phyloP scores from a whole-genome alignment of 208 protist species.

The Trichomonas tenax region DNA sequence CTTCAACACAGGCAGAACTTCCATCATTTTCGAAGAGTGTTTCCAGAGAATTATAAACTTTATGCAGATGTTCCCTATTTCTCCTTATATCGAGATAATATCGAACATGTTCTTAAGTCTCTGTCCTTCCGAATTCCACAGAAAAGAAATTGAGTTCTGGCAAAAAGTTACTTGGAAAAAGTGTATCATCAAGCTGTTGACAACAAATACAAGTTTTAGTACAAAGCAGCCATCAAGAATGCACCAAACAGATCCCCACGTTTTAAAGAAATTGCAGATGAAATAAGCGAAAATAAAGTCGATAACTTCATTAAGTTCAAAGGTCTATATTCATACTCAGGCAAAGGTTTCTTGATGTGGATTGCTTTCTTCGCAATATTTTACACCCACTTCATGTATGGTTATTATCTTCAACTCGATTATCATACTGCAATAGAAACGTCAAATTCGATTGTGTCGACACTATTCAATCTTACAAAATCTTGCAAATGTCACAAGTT shows the following conservation, averaged over 20 bases:
- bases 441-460: neutral
- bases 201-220: neutral
- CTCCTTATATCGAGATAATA: neutral
- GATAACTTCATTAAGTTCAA: neutral
- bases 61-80: neutral
- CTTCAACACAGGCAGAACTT: neutral
- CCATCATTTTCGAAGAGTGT: neutral
- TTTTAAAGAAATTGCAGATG: neutral
- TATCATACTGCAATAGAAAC: neutral
- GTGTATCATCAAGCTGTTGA: neutral
- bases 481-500: neutral
- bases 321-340: neutral
- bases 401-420: neutral
- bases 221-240: neutral
- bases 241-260: neutral
- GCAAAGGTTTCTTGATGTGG: neutral
- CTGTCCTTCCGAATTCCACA: neutral
- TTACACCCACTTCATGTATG: neutral
- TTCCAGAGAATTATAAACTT: neutral
- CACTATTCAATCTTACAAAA: neutral
- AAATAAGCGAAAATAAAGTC: neutral
- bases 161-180: neutral
- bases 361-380: neutral
- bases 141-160: neutral
- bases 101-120: neutral